These are phyloP conservation scores for Pichia sp. DNA, from an alignment of 1,139 yeast species.

Conservation along the genomic window DNA sequence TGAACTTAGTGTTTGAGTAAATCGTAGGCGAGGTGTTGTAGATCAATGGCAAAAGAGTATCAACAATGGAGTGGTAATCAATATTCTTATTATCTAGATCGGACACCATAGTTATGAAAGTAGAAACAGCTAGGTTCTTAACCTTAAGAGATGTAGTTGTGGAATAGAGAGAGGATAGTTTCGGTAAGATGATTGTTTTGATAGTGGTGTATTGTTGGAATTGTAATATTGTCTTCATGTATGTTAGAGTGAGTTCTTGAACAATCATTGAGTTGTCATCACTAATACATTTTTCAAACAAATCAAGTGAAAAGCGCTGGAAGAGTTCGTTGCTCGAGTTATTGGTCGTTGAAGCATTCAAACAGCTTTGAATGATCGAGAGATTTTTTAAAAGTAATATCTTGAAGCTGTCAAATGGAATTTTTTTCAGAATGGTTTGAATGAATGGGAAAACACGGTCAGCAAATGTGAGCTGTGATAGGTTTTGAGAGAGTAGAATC, in stretches of 20 bases:
- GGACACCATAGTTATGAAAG: constrained; percentile 54
- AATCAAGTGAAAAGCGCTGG: constrained; percentile 20
- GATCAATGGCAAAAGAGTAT: constrained; percentile 70
- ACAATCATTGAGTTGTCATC: constrained; percentile 14
- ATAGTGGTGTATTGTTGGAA: constrained; percentile 72
- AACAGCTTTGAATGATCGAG: constrained; percentile 42
- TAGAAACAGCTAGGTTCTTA: constrained; percentile 60
- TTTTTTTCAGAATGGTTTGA: constrained; percentile 28
- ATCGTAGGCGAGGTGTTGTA: constrained; percentile 27
- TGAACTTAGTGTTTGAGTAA: constrained; percentile 22
- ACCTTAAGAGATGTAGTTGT: constrained; percentile 79
- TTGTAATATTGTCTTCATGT: constrained; percentile 44
- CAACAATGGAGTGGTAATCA: constrained; percentile 67
- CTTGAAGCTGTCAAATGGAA: constrained; percentile 27
- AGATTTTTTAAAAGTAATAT: constrained; percentile 32
- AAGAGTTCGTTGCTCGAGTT: constrained; percentile 21
- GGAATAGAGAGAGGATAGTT: constrained; percentile 63
- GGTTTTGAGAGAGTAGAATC: constrained; percentile 53
- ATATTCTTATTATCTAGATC: constrained; percentile 40
- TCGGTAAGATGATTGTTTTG: constrained; percentile 67
- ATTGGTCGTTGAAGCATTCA: constrained; percentile 34
- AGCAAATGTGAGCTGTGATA: constrained; percentile 72
- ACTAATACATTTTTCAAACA: constrained; percentile 25
- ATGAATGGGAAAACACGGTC: constrained; percentile 57
- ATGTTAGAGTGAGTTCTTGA: constrained; percentile 40